Base-by-base conservation (phyloP, 176 grass and related monocot genomes). In the Microstegium vimineum region DNA sequence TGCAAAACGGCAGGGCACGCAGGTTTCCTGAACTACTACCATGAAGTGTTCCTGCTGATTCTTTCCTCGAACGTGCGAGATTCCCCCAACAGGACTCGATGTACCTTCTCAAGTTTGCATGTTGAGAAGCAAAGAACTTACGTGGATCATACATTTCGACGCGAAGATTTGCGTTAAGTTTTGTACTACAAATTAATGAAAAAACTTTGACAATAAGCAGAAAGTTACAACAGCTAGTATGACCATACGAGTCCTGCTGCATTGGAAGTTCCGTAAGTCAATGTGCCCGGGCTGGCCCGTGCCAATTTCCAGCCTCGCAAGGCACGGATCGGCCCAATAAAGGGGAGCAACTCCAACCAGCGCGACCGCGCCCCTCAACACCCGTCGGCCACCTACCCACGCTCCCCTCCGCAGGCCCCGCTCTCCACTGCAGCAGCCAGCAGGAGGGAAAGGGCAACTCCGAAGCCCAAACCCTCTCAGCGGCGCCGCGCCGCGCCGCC, bases 391-490 rank as follows among this genome's bases (percentile, higher is more conserved):
- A 30, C 31, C 47, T 6, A 40, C 5, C 70, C 2, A 16, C 16
- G 32, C 66, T 64, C 47, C 73, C 79, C 11, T n/a, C 73, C 4
- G 73, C 65, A 64, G 62, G 62, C 35, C 17, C 34, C 66, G 35
- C 22, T 14, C 36, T 69, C 74, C 52, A 46, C 38, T 45, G 26
- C 66, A 60, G 56, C 56, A 60, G 52, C 54, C 9, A 59, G 11
- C 66, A 56, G 65, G 65, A 56, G 40, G 66, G 41, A 59, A 59
- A 59, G 12, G 11, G 16, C 27, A 80, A 38, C 51, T 69, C 45
- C 61, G 26, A 41, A 28, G 37, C 66, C 66, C 90, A 86, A 89
- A 74, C 46, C 77, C 90, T 78, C 32, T 69, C 40, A 14, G 12
- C 76, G 20, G 31, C 54, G 3, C 70, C 62, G 62, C 81, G 1